Percentiles rank a stretch among this genome's conserved stretches.
Conservation (phyloP, 2,329 filamentous ascomycete genomes). For the Fusarium odoratissimum region DNA sequence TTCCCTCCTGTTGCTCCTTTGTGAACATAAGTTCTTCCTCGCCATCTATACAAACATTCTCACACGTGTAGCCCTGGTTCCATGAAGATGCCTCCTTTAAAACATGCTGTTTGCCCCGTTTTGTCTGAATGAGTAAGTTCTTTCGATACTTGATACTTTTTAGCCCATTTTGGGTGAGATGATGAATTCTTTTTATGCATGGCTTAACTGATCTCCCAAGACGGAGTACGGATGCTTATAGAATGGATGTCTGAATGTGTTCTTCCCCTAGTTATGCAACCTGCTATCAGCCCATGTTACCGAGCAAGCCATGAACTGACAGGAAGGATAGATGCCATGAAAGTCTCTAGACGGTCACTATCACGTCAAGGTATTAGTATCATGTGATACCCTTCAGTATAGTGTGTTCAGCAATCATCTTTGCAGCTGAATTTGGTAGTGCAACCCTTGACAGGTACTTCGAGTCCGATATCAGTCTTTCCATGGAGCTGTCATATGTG, state of each 20-base stretch:
- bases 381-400: not conserved
- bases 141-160: not conserved
- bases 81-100: not conserved
- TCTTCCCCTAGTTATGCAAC: not conserved
- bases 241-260: slow-evolving; percentile 48
- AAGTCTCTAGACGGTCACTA: not conserved
- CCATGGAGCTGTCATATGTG: not conserved
- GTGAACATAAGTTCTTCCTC: not conserved
- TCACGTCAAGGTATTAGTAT: not conserved
- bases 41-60: not conserved
- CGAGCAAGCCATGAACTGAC: slow-evolving; percentile 7
- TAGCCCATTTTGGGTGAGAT: slow-evolving; percentile 19
- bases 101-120: not conserved
- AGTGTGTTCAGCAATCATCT: not conserved
- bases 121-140: slow-evolving; percentile 21
- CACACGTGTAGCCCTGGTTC: not conserved
- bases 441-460: not conserved
- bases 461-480: not conserved
- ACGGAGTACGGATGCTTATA: slow-evolving; percentile 42
- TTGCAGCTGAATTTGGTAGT: not conserved
- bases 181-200: slow-evolving; percentile 50
- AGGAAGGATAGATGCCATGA: not conserved
- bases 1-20: not conserved
- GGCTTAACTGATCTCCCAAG: slow-evolving; percentile 49
- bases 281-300: not conserved